Evolutionary conservation across 768 basidiomycete species (phyloP).

Genomic region (Punctularia strigosozonata): DNA sequence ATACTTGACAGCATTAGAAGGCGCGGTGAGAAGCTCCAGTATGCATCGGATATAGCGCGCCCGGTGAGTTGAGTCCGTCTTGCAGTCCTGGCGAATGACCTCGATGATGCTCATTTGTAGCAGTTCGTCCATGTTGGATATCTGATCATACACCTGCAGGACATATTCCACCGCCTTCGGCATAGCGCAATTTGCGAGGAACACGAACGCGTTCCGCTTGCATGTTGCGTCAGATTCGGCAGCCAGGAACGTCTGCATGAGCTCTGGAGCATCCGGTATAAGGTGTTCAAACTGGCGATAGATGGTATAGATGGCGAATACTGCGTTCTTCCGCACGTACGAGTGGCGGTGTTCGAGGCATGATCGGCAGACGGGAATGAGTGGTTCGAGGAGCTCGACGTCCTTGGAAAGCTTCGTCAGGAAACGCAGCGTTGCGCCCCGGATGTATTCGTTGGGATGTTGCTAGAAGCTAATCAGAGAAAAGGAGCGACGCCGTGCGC

Average conservation of each 20-base stretch:
- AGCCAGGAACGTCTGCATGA: conserved; percentile 91
- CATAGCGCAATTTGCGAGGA: conserved; percentile 79
- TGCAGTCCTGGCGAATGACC: conserved; percentile 82
- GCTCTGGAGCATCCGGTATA: conserved; percentile 92
- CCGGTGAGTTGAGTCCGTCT: conserved; percentile 75
- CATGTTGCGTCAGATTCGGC: conserved; percentile 95
- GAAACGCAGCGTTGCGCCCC: conserved; percentile 93
- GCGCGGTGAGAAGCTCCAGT: conserved; percentile 81
- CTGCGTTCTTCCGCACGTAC: conserved; percentile 96
- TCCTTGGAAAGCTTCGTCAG: conserved; percentile 93
- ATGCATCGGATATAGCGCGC: conserved; percentile 90
- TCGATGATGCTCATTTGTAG: conserved; percentile 96
- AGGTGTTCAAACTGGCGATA: conserved; percentile 91
- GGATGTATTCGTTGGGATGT: conserved; percentile 99
- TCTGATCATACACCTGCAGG: conserved; percentile 72
- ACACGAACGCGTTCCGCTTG: conserved; percentile 95
- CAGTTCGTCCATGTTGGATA: conserved; percentile 75
- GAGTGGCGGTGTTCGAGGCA: conserved; percentile 97
- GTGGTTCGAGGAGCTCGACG: conserved; percentile 86
- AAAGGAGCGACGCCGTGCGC: not conserved
- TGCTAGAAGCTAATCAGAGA: conserved; percentile 38
- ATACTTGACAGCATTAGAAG: conserved; percentile 92
- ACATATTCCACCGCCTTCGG: conserved; percentile 89
- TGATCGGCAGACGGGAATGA: conserved; percentile 84
- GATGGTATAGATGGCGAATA: conserved; percentile 91